Conservation (phyloP, 164 flowering plant genomes). For the Vitis cinerea region DNA sequence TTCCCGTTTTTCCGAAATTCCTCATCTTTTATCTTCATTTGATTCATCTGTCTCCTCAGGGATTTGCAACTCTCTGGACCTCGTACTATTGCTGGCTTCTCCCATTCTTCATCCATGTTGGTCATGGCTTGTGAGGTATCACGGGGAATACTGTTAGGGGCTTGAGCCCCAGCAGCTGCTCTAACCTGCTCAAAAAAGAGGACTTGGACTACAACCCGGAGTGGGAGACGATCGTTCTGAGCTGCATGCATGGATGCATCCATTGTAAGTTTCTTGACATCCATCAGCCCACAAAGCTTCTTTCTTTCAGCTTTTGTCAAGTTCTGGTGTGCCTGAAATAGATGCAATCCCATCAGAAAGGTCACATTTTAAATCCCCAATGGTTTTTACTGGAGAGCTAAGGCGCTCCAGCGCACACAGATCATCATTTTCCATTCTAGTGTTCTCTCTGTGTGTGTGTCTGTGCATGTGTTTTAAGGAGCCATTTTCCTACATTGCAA, state of each 20-base stretch:
- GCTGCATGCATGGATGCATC: constrained; percentile 84
- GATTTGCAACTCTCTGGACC: constrained; percentile 27
- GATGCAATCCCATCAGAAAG: not conserved
- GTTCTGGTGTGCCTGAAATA: constrained; percentile 60
- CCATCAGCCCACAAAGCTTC: constrained; percentile 72
- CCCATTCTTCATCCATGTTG: constrained; percentile 49
- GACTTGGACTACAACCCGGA: constrained; percentile 84
- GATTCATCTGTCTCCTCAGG: constrained; percentile 41
- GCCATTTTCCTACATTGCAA: too few species aligned
- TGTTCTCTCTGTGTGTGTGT: too few species aligned
- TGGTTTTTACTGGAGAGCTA: too few species aligned
- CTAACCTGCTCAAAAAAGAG: constrained; percentile 78
- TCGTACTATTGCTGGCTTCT: constrained; percentile 17
- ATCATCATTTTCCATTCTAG: too few species aligned
- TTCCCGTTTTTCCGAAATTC: constrained; percentile 36
- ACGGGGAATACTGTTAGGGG: constrained; percentile 20
- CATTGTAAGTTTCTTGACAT: constrained; percentile 66
- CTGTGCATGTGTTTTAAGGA: too few species aligned
- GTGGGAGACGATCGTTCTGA: constrained; percentile 85
- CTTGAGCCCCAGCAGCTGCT: constrained; percentile 35
- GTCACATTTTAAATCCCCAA: not conserved
- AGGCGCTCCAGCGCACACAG: too few species aligned
- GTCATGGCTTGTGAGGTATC: constrained; percentile 36
- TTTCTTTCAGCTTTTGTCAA: constrained; percentile 72
- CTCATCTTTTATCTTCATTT: constrained; percentile 37